A percentile compares a stretch with the other conserved stretches of the same genome.
Conservation (phyloP, 2,329 filamentous ascomycete species). For the Cordyceps cicadae region DNA sequence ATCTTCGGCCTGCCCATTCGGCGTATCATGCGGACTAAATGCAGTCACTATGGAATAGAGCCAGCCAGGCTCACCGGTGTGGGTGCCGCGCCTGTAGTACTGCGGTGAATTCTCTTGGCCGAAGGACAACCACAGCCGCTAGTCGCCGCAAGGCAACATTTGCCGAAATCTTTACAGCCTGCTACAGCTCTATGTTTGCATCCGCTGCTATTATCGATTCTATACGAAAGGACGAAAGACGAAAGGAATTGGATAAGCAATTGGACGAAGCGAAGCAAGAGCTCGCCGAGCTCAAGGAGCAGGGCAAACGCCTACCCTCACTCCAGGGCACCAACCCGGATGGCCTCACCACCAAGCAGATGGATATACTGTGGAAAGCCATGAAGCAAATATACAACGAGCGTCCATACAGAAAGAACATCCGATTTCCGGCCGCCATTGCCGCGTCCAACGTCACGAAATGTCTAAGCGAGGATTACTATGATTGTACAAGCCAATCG, state of each 20-base stretch:
- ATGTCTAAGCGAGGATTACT: constrained; percentile 21
- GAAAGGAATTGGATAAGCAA: constrained; percentile 52
- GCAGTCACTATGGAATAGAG: constrained; percentile 61
- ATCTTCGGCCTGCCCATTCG: background rate
- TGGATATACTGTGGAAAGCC: constrained; percentile 24
- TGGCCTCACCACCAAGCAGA: constrained; percentile 21
- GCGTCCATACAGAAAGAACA: constrained; percentile 30
- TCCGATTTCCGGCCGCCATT: constrained; percentile 23
- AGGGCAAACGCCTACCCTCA: constrained; percentile 17
- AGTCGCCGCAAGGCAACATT: constrained; percentile 41
- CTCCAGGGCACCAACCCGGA: constrained; percentile 10
- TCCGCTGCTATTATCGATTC: constrained; percentile 57
- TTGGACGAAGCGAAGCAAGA: constrained; percentile 47
- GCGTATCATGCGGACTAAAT: constrained; percentile 40
- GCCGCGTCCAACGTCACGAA: constrained; percentile 21
- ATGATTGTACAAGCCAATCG: constrained; percentile 19
- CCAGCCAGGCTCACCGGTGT: constrained; percentile 55
- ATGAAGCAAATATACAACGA: constrained; percentile 24
- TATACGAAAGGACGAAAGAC: constrained; percentile 47
- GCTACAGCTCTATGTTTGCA: constrained; percentile 60
- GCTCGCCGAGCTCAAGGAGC: constrained; percentile 31
- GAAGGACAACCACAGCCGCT: constrained; percentile 41
- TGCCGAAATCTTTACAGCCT: constrained; percentile 53
- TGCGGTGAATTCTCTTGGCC: constrained; percentile 38
- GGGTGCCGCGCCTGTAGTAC: constrained; percentile 54